Evolutionary conservation across 2,329 filamentous ascomycete genomes (phyloP), one percentile per base, ranked within the genome.

Genomic region (Dactylellina drechsleri): DNA sequence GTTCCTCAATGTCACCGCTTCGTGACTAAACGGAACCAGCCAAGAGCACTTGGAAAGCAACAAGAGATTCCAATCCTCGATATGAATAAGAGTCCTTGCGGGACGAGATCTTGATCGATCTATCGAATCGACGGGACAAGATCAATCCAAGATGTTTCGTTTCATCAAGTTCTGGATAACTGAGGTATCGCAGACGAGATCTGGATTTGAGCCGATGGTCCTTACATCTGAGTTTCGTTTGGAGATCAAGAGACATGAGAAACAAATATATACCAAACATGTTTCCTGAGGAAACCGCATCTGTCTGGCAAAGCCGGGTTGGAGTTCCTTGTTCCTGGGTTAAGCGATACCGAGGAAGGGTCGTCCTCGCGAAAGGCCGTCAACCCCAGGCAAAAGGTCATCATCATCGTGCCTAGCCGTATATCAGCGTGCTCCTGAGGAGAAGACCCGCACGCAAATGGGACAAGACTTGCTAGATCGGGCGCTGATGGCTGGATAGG

Each of bases 251-350:
- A 54, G 61, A 57, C 57, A 59, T 15, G 50, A 18, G 64, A 68
- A 68, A 65, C 71, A 60, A 68, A 72, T 72, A 36, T 66, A 66
- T 58, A 26, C 56, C 50, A 74, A 66, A 74, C 68, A 57, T 54
- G 62, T 60, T 57, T 57, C 61, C 43, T 23, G 41, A 58, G 20
- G 58, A 59, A 57, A 66, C 50, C 26, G 23, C 43, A 13, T 15
- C 16, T 20, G 61, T 66, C 31, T 66, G 50, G 43, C 45, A 36
- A 36, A 10, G 31, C 31, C 10, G 5, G 31, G 31, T 5, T 68
- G 31, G 65, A 61, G 54, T 61, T 60, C n/a, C 43, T 28, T 28
- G 65, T 43, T 54, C 54, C 47, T 53, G 56, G 43, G 5, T 23
- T 56, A 68, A 61, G 65, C 65, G 54, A 60, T 31, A 18, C 49